Percentiles rank a stretch among this genome's conserved stretches.
These are phyloP conservation scores for Nevesoporus exiguus DNA, from an alignment of 768 basidiomycete species.

Conservation along the genomic window DNA sequence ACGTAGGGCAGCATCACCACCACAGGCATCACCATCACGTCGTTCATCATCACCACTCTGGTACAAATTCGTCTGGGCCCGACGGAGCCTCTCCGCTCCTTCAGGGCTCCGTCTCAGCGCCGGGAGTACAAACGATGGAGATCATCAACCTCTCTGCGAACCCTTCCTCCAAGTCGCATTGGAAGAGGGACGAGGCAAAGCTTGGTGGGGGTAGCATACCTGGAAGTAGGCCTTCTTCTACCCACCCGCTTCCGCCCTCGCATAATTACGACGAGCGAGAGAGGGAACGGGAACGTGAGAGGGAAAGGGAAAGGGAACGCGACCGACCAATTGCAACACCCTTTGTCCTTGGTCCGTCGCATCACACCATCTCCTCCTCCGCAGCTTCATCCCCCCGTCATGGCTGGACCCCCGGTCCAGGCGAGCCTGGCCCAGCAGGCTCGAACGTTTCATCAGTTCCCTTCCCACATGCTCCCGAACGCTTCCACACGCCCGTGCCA, in stretches of 20 bases:
- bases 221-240: slow-evolving; percentile 38
- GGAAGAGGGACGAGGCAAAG: slow-evolving; percentile 39
- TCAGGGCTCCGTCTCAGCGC: slow-evolving; percentile 34
- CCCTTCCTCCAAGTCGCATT: slow-evolving; percentile 31
- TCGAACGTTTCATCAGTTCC: slow-evolving; percentile 28
- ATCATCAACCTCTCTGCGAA: slow-evolving; percentile 46
- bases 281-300: slow-evolving; percentile 18
- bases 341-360: slow-evolving; percentile 50
- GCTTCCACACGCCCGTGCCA: slow-evolving; percentile 30
- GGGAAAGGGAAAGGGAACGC: slow-evolving; percentile 34
- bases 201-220: slow-evolving; percentile 26
- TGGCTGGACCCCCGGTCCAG: slow-evolving; percentile 31
- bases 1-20: slow-evolving; percentile 52
- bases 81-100: slow-evolving; percentile 33
- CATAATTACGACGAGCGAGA: slow-evolving; percentile 28
- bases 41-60: slow-evolving; percentile 49
- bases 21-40: slow-evolving; percentile 38
- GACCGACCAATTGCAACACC: slow-evolving; percentile 54
- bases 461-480: slow-evolving; percentile 28
- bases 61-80: slow-evolving; percentile 25
- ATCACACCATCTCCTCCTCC: slow-evolving; percentile 32
- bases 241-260: slow-evolving; percentile 32
- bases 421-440: slow-evolving; percentile 28
- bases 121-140: slow-evolving; percentile 44
- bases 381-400: slow-evolving; percentile 43